Evolutionary conservation across 352 stramenopile genomes (phyloP), one percentile per base, ranked within the genome.

Genomic region (Saprolegnia diclina): DNA sequence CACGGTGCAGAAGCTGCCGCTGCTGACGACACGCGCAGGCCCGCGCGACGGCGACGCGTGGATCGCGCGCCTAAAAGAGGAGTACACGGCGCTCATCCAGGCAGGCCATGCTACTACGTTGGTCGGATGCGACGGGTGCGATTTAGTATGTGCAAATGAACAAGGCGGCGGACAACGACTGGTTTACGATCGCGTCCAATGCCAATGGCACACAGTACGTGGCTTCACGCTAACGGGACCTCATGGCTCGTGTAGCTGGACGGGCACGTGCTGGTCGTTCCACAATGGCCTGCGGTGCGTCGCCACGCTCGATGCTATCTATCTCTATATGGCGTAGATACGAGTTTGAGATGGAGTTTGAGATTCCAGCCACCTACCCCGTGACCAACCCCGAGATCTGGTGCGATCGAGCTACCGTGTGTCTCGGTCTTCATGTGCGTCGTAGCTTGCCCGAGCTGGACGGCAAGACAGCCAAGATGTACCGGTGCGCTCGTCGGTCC

Each of bases 381-480:
- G 85, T 91, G 26, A 83, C 85, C 35, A 91, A 93, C 67, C 85
- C 83, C 0, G 85, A 93, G 72, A 74, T 93, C 5, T 93, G 85
- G 46, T 64, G 19, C 16, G 14, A 14, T 9, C 7, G 4, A 14
- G 42, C 2, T n/a, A 48, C 42, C 42, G 7, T 48, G 42, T 29
- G 37, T 50, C 59, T 74, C 32, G 48, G 65, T 14, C 10, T 74
- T 14, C 64, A 44, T 32, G 64, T n/a, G 45, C 64, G 72, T 48
- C 18, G 65, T 54, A 52, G 55, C 64, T 84, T 96, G 55, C 88
- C 88, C 0, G 87, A 95, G 73, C 82, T 96, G 0, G 87, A 96
- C 18, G 84, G 86, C 40, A 96, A 96, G 74, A 95, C 88, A 26
- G 87, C 86, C 73, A 96, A 96, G 76, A 96, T 96, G 86, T 96